Evolutionary conservation across 2,329 filamentous ascomycete species (phyloP), one percentile per base, ranked within the genome.

Genomic region (Penicillium sp.): DNA sequence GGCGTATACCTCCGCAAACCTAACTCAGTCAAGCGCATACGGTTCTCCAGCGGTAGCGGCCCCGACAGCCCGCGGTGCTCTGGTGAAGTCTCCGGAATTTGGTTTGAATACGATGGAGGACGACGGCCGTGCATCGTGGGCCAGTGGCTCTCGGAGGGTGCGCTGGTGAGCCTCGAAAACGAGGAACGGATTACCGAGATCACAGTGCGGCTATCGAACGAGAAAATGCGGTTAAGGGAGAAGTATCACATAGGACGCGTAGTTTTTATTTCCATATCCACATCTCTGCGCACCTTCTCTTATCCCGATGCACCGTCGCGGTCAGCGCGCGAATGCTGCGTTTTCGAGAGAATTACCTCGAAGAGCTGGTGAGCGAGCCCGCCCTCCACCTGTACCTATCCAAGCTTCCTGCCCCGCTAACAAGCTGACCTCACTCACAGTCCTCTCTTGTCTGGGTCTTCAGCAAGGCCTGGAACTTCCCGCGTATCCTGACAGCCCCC

Each of bases 51-150:
- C 8, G 57, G 58, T 4, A 4, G 17, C 15, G 15, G 45, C 26
- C 26, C 4, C 26, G 26, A 26, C 8, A 53, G 61, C 31, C 61
- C 58, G 7, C 61, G 58, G 13, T 13, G 8, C 26, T 7, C 41
- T 4, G 26, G 19, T 9, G 53, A 64, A 44, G 31, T 64, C 21
- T 58, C 61, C 8, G 61, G 57, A n/a, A 19, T 64, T 15, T 64
- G 57, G 58, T 48, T 64, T 26, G 58, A 64, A 4, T 58, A 63
- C 31, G 41, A 45, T 45, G 21, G 15, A 21, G n/a, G 49, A 19
- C 53, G 48, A 13, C 30, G 21, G 3, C 45, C 35, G 15, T 23
- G 15, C 17, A 55, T 64, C 13, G 31, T 60, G 17, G 61, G 61
- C 8, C 61, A 64, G 35, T 64, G 61, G 61, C 26, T 61, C 17